Evolutionary conservation across 495 filamentous ascomycete genomes (phyloP), one percentile per base, ranked within the genome.

Genomic region (Penicillium coffeae): DNA sequence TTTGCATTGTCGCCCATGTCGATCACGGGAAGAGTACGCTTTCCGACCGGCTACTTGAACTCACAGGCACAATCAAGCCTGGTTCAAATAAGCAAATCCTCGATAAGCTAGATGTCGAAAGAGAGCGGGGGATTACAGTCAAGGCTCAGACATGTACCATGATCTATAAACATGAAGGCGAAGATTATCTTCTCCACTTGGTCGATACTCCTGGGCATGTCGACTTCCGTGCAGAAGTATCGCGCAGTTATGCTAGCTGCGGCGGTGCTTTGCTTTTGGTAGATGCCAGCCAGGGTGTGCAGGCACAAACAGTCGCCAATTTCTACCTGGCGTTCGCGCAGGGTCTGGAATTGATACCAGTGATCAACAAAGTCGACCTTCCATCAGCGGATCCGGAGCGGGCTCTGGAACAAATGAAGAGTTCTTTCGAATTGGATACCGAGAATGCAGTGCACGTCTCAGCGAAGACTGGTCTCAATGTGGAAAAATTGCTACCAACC

Each of bases 61-160:
- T 95, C 54, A 98, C 93, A 8, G 93, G 93, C 14, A 97, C 93
- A 16, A 96, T 98, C 48, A 68, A 88, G 49, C 79, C 85, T 1
- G 90, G 88, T 36, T 83, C 76, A 18, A 96, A 96, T 69, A 95
- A 95, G 71, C 93, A 98, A 75, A 85, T 97, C 43, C 73, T 98
- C 42, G 93, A 98, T 65, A 97, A 96, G 58, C 80, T 98, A 30
- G 93, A 98, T 66, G 93, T 97, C 33, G 93, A 98, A 64, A 78
- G 94, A 21, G 90, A 96, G 65, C 80, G 93, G 21, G 93, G 93
- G 38, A 98, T 98, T 60, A 98, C 93, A 2, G 93, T 98, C 64
- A 98, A 98, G 73, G 93, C 93, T 37, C 94, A 98, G 72, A 97
- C 93, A 45, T 97, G 94, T 72, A 90, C 83, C 30, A 98, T 98